A percentile compares a stretch with the other conserved stretches of the same genome.
These are phyloP conservation scores for Sedum album DNA, from an alignment of 164 flowering plant genomes.

Conservation along the genomic window DNA sequence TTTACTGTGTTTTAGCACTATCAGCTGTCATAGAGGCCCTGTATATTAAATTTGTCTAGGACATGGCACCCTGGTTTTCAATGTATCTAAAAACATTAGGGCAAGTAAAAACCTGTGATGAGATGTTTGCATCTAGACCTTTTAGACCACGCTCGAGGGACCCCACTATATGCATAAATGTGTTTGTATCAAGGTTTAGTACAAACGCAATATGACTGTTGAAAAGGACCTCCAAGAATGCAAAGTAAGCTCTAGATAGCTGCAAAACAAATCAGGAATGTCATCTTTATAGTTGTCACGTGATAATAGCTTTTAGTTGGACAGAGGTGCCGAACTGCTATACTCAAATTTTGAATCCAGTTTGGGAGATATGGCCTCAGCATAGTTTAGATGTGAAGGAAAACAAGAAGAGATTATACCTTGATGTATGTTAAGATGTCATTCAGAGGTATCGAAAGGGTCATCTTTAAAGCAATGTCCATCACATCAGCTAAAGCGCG, in stretches of 20 bases:
- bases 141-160: constrained; percentile 96
- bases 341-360: neutral
- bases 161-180: constrained; percentile 83
- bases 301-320: neutral
- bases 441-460: constrained; percentile 73
- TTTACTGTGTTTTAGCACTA: too few species aligned
- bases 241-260: constrained; percentile 88
- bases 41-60: too few species aligned
- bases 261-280: constrained; percentile 24
- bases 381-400: neutral
- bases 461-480: constrained; percentile 84
- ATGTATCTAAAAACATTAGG: neutral
- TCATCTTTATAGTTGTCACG: neutral
- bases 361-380: neutral
- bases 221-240: constrained; percentile 85
- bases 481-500: constrained; percentile 93
- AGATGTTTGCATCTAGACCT: constrained; percentile 72
- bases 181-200: constrained; percentile 68
- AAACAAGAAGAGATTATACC: constrained; percentile 29
- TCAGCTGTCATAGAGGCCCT: neutral
- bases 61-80: neutral
- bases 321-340: neutral
- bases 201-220: constrained; percentile 61
- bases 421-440: constrained; percentile 83
- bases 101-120: constrained; percentile 66